Evolutionary conservation across 139 green algal genomes (phyloP), one percentile per base, ranked within the genome.

Genomic region (Chlamydomonas applanata): DNA sequence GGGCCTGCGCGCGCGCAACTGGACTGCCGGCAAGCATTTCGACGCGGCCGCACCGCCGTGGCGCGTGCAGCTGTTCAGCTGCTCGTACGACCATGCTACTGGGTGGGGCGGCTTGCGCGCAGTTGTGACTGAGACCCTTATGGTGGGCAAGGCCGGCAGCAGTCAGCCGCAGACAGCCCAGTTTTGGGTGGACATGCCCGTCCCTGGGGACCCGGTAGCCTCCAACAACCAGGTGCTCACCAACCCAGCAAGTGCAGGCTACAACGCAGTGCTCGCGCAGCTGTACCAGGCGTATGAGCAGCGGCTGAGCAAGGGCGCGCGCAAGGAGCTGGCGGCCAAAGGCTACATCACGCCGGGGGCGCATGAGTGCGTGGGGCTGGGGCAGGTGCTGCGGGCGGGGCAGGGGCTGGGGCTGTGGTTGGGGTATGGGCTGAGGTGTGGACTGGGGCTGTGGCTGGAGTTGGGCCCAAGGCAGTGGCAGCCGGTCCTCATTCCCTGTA

Each of bases 1-100:
- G 20, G 91, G 92, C 16, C 82, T 96, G 52, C 82, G 83, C 4
- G 57, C 89, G 72, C 88, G 92, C 33, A 95, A 97, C 75, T 97
- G 92, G 92, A 96, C 89, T 0, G 62, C 52, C 40, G 11, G 30
- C 11, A 56, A 5, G 5, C 64, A 71, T 65, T 92, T 87, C 63
- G 32, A 90, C 14, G 66, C 87, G 1, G 24, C 77, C 17, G 80
- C 84, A 2, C 62, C 77, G 36, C 81, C 82, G 0, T 95, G 90
- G 90, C 67, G 85, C 3, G 33, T 95, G 35, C 76, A 94, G 64
- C 79, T 96, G 29, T 96, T 89, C 77, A 52, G 77, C 1, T 91
- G 83, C 67, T 79, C 71, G 4, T 86, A 90, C 59, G 2, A 25
- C 34, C 5, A 11, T 34, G 81, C 69, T 27, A 65, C 69, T 45